These are phyloP conservation scores for Melocanna baccifera DNA, from an alignment of 176 grass and related monocot species.

Conservation along the genomic window DNA sequence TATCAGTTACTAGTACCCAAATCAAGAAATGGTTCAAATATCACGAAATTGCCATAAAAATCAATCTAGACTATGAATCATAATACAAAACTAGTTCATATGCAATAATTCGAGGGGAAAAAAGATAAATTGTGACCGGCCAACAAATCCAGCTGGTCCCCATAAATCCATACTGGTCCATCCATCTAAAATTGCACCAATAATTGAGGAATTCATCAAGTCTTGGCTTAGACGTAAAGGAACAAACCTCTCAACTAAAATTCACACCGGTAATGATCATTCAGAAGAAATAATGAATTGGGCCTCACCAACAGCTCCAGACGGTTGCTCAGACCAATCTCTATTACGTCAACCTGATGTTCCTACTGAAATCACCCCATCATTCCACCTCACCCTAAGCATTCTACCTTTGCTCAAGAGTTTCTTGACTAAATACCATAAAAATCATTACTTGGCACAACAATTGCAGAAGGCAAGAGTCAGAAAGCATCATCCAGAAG, in stretches of 20 bases:
- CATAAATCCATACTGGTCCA: background rate
- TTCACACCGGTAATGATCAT: background rate
- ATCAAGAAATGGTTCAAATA: background rate
- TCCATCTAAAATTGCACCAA: background rate
- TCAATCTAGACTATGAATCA: background rate
- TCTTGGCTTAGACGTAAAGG: conserved; percentile 11
- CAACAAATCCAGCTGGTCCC: conserved; percentile 27
- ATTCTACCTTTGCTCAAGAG: background rate
- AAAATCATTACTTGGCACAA: background rate
- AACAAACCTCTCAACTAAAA: conserved; percentile 18
- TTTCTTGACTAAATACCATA: background rate
- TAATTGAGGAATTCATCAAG: background rate
- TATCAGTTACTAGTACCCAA: background rate
- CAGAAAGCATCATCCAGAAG: background rate
- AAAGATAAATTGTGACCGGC: background rate
- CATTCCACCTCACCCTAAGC: background rate
- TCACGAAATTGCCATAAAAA: background rate
- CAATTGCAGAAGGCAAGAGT: background rate
- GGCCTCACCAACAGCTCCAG: background rate
- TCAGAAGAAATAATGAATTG: background rate
- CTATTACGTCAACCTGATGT: background rate
- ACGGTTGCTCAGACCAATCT: background rate
- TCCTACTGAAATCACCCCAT: background rate
- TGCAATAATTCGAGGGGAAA: background rate
- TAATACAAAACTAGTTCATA: background rate